These are phyloP conservation scores for Pichia sp. DNA, from an alignment of 1,139 yeast species.

Conservation along the genomic window DNA sequence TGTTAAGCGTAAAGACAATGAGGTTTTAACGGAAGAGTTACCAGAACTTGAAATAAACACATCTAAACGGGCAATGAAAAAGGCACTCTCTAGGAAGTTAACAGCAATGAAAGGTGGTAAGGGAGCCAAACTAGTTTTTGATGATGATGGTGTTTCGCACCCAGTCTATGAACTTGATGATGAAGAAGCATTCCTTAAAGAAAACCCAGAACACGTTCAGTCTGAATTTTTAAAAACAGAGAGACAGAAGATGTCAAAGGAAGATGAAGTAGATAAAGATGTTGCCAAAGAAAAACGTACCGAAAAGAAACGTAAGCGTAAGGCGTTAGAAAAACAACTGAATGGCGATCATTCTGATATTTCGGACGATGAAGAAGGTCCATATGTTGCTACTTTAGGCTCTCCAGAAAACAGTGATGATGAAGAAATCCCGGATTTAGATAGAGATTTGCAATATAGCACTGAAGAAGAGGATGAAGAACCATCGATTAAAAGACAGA, in stretches of 20 bases:
- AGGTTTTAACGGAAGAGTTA: conserved; percentile 54
- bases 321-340: conserved; percentile 61
- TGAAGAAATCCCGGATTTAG: conserved; percentile 35
- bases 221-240: conserved; percentile 61
- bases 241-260: conserved; percentile 56
- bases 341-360: conserved; percentile 41
- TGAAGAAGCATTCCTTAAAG: conserved; percentile 75
- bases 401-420: conserved; percentile 26
- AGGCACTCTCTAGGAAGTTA: conserved; percentile 80
- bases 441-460: conserved; percentile 41
- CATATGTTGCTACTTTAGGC: conserved; percentile 20
- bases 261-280: conserved; percentile 72
- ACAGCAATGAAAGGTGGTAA: conserved; percentile 49
- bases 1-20: conserved; percentile 73
- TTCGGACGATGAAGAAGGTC: conserved; percentile 27
- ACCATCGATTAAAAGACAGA: conserved; percentile 47
- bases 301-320: conserved; percentile 85
- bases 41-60: conserved; percentile 57
- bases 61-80: conserved; percentile 83
- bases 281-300: conserved; percentile 76
- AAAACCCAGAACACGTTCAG: conserved; percentile 66
- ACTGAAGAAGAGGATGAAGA: conserved; percentile 35
- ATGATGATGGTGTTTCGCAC: conserved; percentile 90
- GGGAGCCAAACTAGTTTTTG: conserved; percentile 77
- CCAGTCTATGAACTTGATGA: conserved; percentile 85